Conservation (phyloP, 129 eudicot species). For the Flaveria brownii region DNA sequence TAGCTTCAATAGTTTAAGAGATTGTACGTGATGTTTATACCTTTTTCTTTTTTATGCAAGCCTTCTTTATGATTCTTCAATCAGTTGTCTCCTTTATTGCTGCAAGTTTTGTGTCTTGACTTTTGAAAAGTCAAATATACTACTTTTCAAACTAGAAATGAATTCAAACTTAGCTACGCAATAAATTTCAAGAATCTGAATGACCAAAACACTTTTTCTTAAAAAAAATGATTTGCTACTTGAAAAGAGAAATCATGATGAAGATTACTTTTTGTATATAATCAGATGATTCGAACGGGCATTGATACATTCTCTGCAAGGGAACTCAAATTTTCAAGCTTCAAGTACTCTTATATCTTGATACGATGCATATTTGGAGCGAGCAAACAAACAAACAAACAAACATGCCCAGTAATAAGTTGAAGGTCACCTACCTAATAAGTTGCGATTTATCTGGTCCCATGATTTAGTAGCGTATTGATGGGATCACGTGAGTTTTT, state of each 20-base stretch:
- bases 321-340: constrained; percentile 41
- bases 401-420: too few relatives aligned
- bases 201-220: neutral
- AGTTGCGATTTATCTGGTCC: too few relatives aligned
- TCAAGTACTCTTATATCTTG: constrained; percentile 20
- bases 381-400: too few relatives aligned
- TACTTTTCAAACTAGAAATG: neutral
- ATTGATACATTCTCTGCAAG: constrained; percentile 33
- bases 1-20: neutral
- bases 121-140: neutral
- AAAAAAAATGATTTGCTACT: neutral
- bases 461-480: too few relatives aligned
- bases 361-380: too few relatives aligned
- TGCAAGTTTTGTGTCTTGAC: neutral
- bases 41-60: neutral
- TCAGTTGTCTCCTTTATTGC: neutral
- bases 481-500: too few relatives aligned
- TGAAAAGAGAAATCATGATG: neutral
- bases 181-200: neutral
- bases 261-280: neutral
- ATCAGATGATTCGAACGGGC: constrained; percentile 32
- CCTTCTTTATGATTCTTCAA: neutral
- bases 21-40: neutral
- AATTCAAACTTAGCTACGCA: neutral
- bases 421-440: too few relatives aligned